Conservation (phyloP, 23 red algal species). For the Chondrus crispus region DNA sequence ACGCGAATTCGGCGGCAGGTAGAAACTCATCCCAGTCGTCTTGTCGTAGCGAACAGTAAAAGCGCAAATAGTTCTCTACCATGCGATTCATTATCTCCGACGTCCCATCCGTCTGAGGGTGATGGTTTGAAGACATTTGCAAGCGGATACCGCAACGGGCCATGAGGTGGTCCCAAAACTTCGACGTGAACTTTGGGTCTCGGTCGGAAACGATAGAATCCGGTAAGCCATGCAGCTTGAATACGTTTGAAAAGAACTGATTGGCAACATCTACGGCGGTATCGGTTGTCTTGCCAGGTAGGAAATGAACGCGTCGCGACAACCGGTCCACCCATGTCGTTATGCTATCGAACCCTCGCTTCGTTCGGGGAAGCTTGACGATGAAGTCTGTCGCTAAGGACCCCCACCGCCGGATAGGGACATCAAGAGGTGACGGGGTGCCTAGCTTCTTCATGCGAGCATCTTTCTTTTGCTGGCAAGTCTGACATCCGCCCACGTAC, state of each 20-base stretch:
- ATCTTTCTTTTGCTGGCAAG: not conserved
- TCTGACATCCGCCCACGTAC: not conserved
- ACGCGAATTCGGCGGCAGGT: not conserved
- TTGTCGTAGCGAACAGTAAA: not conserved
- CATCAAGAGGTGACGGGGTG: not conserved
- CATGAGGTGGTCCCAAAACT: not conserved
- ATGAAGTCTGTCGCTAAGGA: conserved; percentile 11
- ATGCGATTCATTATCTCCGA: conserved; percentile 23
- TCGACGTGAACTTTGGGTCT: conserved; percentile 8
- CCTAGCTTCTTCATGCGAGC: not conserved
- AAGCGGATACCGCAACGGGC: not conserved
- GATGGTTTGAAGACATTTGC: not conserved
- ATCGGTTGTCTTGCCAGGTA: not conserved
- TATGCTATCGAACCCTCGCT: not conserved
- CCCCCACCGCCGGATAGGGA: not conserved
- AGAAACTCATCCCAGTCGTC: conserved; percentile 16
- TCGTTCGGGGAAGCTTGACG: not conserved
- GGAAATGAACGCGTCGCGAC: not conserved
- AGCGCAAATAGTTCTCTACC: conserved; percentile 9
- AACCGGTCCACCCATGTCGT: not conserved
- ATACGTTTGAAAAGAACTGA: not conserved
- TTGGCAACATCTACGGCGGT: not conserved
- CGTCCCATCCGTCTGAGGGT: conserved; percentile 1
- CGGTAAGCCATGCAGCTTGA: not conserved
- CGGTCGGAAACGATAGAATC: not conserved